Base-by-base conservation (phyloP, 2,329 filamentous ascomycete genomes). In the Sclerotinia borealis region DNA sequence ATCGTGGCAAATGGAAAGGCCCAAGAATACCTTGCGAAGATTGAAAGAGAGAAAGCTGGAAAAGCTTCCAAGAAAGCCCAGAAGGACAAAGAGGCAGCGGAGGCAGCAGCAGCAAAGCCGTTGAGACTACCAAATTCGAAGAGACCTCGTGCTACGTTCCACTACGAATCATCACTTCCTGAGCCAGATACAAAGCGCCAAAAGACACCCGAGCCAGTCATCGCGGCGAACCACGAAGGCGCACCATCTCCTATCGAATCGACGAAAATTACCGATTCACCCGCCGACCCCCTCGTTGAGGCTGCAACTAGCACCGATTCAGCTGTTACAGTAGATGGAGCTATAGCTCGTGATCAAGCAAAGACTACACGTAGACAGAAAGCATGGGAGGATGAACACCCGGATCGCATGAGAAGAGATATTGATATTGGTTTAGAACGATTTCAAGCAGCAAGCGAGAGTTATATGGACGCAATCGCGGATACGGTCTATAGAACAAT, bases 1-100 rank as follows among this genome's bases (percentile, higher is more conserved):
- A 93, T 95, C 68, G 90, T 95, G 41, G 89, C 89, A 1, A 89
- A 86, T 69, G 91, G 91, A 37, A 90, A 92, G 75, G 91, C 91
- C 69, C 85, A 86, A 69, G 91, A 95, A 71, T 93, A 92, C 70
- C 78, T 95, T 7, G 91, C 90, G 11, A 90, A 91, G 77, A 92
- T 91, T 74, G 90, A 93, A 72, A 89, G 87, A 73, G 89, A 93
- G 72, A 93, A 91, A 80, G 61, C 54, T n/a, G 39, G 37, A 45
- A 63, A 60, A 25, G 51, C 50, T 45, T 58, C 43, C 1, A 86
- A 87, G 69, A 82, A 82, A 41, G 71, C 70, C 41, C 82, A 85
- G 71, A 84, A 87, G 36, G 78, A 76, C 17, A 68, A 66, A 10
- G 83, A 87, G 36, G 79, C 77, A 43, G 72, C 72, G 2, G 81